A percentile compares a stretch with the other conserved stretches of the same genome.
These are phyloP conservation scores for Kondoa subrosea DNA, from an alignment of 768 basidiomycete species.

Conservation along the genomic window DNA sequence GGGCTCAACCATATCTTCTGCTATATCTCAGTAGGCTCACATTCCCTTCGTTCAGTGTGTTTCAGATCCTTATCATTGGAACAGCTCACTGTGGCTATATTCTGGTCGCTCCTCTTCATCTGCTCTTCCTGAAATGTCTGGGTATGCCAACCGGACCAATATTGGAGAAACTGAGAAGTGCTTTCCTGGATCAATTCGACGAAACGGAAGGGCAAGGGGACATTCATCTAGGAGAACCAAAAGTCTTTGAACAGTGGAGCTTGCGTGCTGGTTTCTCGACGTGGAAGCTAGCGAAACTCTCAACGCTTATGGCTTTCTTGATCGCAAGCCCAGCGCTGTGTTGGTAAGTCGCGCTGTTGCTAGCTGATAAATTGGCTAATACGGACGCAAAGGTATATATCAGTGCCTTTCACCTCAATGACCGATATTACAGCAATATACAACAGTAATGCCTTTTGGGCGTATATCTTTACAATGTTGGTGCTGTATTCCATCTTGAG, in stretches of 20 bases:
- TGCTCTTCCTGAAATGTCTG: constrained; percentile 48
- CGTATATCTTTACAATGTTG: constrained; percentile 56
- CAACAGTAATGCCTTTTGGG: constrained; percentile 84
- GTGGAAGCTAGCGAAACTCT: constrained; percentile 4
- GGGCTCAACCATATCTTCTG: too few relatives aligned
- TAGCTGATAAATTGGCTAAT: constrained; percentile 33
- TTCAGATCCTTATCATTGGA: constrained; percentile 1
- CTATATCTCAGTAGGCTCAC: too few relatives aligned
- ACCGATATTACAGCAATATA: constrained; percentile 73
- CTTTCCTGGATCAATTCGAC: constrained; percentile 37
- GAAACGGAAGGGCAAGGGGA: constrained; percentile 12
- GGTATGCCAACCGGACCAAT: constrained; percentile 40
- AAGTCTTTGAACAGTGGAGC: constrained; percentile 15
- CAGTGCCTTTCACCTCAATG: constrained; percentile 56
- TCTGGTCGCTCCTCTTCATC: constrained; percentile 64
- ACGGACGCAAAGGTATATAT: constrained; percentile 42
- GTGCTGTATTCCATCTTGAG: background rate
- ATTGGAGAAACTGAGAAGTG: constrained; percentile 38
- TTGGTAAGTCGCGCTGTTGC: constrained; percentile 46
- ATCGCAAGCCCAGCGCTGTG: constrained; percentile 39
- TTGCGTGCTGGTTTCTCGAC: background rate
- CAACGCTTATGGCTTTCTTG: constrained; percentile 33
- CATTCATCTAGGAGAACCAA: background rate
- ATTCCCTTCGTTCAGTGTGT: background rate
- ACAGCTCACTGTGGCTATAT: constrained; percentile 36